Percentiles rank a stretch among this genome's conserved stretches.
phyloP scores from a whole-genome alignment of 495 filamentous ascomycete species.

The Aspergillus diversus region DNA sequence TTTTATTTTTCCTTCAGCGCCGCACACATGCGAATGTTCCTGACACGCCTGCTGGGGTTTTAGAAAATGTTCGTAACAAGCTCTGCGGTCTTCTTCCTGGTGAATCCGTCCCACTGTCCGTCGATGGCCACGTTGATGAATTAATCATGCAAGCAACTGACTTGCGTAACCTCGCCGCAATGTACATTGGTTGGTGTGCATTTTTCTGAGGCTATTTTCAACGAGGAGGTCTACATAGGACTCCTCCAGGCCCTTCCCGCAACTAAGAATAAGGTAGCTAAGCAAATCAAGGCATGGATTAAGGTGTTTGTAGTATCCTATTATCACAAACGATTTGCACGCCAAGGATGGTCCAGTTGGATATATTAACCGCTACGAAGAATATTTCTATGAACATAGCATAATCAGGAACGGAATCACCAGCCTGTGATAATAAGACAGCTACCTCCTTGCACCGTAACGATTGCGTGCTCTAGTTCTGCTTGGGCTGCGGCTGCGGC shows the following conservation, averaged over 20 bases:
- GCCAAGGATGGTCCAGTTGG: too few relatives aligned
- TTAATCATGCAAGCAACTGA: slow-evolving; percentile 83
- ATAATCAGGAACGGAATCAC: too few relatives aligned
- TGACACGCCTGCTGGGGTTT: slow-evolving; percentile 84
- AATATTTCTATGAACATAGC: neutral
- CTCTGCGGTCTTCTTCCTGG: slow-evolving; percentile 79
- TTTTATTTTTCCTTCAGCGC: slow-evolving; percentile 47
- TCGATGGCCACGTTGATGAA: slow-evolving; percentile 95
- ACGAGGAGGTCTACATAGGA: too few relatives aligned
- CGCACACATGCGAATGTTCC: slow-evolving; percentile 64
- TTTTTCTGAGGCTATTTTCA: slow-evolving; percentile 65
- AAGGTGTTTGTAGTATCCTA: neutral
- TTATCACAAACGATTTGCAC: too few relatives aligned
- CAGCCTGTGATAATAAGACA: neutral
- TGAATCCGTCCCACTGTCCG: slow-evolving; percentile 87
- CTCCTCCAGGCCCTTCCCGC: too few relatives aligned
- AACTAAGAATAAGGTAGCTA: neutral
- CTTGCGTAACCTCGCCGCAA: slow-evolving; percentile 73
- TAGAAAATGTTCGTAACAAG: slow-evolving; percentile 87
- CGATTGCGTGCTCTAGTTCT: slow-evolving; percentile 42
- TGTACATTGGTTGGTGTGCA: slow-evolving; percentile 99
- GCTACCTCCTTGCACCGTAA: slow-evolving; percentile 25
- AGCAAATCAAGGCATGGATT: neutral
- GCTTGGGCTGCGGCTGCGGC: slow-evolving; percentile 50
- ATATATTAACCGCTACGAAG: too few relatives aligned